Conservation (phyloP, 805 yeast species). For the Candida nonsorbophila region DNA sequence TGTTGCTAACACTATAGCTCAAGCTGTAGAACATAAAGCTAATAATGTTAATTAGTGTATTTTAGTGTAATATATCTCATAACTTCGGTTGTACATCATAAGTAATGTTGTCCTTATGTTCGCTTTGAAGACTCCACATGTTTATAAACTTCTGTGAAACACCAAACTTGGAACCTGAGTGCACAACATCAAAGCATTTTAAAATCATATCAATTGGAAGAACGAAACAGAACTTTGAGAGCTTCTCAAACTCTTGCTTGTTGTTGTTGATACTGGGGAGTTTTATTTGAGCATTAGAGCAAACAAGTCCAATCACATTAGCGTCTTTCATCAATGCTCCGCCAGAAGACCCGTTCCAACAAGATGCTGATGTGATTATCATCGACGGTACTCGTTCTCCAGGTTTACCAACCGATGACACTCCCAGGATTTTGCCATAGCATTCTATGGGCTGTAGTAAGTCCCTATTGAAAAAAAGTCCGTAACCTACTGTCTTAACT, state of each 20-base stretch:
- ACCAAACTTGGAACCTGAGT: too few species aligned
- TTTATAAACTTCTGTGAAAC: too few species aligned
- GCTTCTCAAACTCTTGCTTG: constrained; percentile 19
- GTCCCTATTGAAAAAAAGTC: constrained; percentile 25
- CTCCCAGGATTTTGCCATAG: constrained; percentile 23
- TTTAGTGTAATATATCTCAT: neutral
- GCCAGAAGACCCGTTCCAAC: constrained; percentile 51
- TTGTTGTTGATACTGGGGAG: constrained; percentile 11
- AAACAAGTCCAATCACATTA: constrained; percentile 36
- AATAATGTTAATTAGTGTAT: constrained; percentile 4
- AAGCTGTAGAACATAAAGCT: constrained; percentile 13
- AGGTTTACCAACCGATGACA: neutral
- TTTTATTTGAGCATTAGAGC: constrained; percentile 38
- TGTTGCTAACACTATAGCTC: constrained; percentile 17
- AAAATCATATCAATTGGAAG: constrained; percentile 28
- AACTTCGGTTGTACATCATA: neutral
- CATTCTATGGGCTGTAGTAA: constrained; percentile 24
- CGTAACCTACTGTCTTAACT: constrained; percentile 34
- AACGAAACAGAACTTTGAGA: constrained; percentile 24
- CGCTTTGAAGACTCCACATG: too few species aligned
- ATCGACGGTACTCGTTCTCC: constrained; percentile 9
- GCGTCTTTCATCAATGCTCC: constrained; percentile 33
- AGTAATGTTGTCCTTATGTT: too few species aligned
- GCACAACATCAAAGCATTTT: constrained; percentile 12
- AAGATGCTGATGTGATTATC: constrained; percentile 34